These are phyloP conservation scores for Chaetomium strumarium DNA, from an alignment of 2,329 filamentous ascomycete genomes.

Conservation along the genomic window DNA sequence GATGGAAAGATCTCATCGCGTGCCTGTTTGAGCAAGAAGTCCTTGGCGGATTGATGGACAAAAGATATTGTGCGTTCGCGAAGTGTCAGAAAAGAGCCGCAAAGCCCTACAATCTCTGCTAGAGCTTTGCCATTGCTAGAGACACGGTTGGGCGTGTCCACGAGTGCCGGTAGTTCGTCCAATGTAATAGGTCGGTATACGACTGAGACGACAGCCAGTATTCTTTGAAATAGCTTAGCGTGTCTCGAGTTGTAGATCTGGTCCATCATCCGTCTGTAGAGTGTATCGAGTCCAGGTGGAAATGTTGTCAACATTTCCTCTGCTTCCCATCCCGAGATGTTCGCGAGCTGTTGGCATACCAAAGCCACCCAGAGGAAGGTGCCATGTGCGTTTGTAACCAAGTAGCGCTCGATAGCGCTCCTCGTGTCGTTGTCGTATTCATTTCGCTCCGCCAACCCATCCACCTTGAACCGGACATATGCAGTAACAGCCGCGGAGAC, in stretches of 20 bases:
- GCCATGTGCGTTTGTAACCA: constrained; percentile 28
- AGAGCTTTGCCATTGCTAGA: constrained; percentile 4
- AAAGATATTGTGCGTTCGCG: constrained; percentile 13
- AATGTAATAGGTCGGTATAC: constrained; percentile 14
- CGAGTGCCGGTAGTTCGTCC: constrained; percentile 10
- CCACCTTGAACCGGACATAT: constrained; percentile 35
- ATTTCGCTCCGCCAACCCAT: constrained; percentile 25
- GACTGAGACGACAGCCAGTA: constrained; percentile 11
- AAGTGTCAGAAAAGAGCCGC: constrained; percentile 15
- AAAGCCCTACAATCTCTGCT: constrained; percentile 11
- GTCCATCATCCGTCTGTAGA: constrained; percentile 15
- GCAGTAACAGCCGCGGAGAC: constrained; percentile 29
- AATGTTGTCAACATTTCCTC: constrained; percentile 8
- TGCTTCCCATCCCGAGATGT: constrained; percentile 16
- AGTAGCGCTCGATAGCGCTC: constrained; percentile 20
- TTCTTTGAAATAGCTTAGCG: background rate
- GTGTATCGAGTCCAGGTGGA: constrained; percentile 14
- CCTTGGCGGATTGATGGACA: constrained; percentile 7
- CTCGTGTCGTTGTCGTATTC: constrained; percentile 22
- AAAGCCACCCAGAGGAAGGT: constrained; percentile 43
- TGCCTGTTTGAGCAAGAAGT: constrained; percentile 9
- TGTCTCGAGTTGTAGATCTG: constrained; percentile 7
- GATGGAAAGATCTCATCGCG: constrained; percentile 11
- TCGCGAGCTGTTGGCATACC: constrained; percentile 31
- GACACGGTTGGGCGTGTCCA: constrained; percentile 2